Evolutionary conservation across 1,139 yeast species (phyloP).

Genomic region (Kodamaea fungicola): DNA sequence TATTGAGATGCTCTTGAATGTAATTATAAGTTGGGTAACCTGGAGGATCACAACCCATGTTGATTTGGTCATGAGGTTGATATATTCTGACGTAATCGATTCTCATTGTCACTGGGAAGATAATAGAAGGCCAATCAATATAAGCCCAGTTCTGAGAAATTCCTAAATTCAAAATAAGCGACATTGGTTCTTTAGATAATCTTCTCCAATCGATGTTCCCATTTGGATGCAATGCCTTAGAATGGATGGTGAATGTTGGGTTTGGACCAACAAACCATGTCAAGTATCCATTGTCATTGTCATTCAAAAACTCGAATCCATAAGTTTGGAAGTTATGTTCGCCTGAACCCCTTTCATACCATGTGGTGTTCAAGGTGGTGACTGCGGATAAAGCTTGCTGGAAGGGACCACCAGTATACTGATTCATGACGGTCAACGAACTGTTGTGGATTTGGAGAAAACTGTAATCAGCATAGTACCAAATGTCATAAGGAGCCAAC

Average conservation of each 20-base stretch:
- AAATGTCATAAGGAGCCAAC: constrained; percentile 27
- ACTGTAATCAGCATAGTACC: constrained; percentile 29
- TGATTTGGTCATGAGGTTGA: constrained; percentile 22
- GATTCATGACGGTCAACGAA: constrained; percentile 24
- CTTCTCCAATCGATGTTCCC: constrained; percentile 26
- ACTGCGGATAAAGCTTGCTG: constrained; percentile 28
- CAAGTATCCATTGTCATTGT: constrained; percentile 21
- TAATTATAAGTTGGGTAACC: constrained; percentile 24
- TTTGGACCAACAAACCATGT: constrained; percentile 25
- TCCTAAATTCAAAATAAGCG: constrained; percentile 25
- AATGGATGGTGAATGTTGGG: constrained; percentile 24
- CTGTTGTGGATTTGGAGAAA: constrained; percentile 19
- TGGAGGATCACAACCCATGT: constrained; percentile 24
- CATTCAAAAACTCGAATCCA: constrained; percentile 25
- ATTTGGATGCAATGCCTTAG: constrained; percentile 24
- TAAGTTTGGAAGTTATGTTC: constrained; percentile 20
- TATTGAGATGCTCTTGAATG: constrained; percentile 20
- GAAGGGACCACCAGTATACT: constrained; percentile 28
- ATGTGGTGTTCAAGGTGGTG: constrained; percentile 21
- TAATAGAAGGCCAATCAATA: constrained; percentile 25
- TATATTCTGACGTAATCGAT: constrained; percentile 24
- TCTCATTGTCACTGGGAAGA: constrained; percentile 22
- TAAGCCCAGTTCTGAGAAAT: constrained; percentile 30
- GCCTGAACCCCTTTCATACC: constrained; percentile 22
- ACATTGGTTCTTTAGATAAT: constrained; percentile 27